phyloP scores from a whole-genome alignment of 2,329 filamentous ascomycete species.

The Monilinia vaccinii-corymbosi region DNA sequence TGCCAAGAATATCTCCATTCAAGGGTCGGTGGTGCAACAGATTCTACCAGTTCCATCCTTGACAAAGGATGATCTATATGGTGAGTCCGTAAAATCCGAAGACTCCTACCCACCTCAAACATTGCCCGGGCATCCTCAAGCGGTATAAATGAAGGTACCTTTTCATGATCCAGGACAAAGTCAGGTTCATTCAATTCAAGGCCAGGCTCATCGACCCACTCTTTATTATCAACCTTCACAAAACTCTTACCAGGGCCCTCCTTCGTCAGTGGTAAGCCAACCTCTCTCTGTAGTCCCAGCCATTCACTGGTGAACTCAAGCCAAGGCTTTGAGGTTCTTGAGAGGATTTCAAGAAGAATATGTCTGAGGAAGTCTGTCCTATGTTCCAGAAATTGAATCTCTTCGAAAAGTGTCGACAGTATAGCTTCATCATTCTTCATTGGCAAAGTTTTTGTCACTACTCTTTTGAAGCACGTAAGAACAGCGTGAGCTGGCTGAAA shows the following conservation, averaged over 20 bases:
- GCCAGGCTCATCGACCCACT: conserved; percentile 49
- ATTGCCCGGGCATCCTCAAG: conserved; percentile 59
- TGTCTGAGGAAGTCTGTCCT: conserved; percentile 51
- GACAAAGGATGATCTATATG: conserved; percentile 65
- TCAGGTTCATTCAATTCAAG: conserved; percentile 48
- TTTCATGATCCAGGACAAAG: conserved; percentile 52
- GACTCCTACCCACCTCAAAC: conserved; percentile 72
- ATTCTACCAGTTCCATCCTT: conserved; percentile 37
- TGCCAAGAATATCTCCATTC: conserved; percentile 67
- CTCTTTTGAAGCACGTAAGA: conserved; percentile 26
- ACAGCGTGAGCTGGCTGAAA: conserved; percentile 27
- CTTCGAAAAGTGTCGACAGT: conserved; percentile 51
- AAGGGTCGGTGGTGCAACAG: conserved; percentile 45
- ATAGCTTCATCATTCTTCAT: conserved; percentile 49
- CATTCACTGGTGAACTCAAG: conserved; percentile 60
- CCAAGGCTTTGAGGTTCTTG: conserved; percentile 55
- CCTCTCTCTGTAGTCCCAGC: conserved; percentile 59
- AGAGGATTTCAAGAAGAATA: conserved; percentile 58
- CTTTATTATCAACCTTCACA: conserved; percentile 46
- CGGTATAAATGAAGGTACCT: conserved; percentile 64
- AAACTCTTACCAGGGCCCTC: conserved; percentile 44
- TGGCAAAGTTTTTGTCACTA: conserved; percentile 22
- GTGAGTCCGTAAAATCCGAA: conserved; percentile 61
- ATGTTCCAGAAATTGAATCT: conserved; percentile 55
- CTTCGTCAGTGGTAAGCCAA: conserved; percentile 44